Conservation (phyloP, 805 yeast species). For the Spathaspora passalidarum region DNA sequence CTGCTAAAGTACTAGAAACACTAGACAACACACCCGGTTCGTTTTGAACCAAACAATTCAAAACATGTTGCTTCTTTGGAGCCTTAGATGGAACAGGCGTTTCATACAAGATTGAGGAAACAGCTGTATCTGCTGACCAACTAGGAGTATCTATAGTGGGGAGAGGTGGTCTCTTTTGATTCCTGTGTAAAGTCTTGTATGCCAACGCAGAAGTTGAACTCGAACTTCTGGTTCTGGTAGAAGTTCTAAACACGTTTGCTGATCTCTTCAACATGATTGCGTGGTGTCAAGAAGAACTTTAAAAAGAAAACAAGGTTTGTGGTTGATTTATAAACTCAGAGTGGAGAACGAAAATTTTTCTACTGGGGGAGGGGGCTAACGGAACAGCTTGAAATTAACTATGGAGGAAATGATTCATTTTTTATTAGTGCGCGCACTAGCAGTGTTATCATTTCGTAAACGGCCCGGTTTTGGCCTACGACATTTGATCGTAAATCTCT, state of each 20-base stretch:
- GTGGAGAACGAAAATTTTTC: background rate
- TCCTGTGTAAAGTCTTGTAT: constrained; percentile 86
- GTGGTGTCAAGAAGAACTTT: background rate
- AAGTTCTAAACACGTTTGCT: constrained; percentile 5
- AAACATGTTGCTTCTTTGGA: constrained; percentile 79
- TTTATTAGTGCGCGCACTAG: background rate
- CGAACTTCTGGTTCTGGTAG: constrained; percentile 26
- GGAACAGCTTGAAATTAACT: background rate
- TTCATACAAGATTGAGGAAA: constrained; percentile 90
- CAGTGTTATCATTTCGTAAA: background rate
- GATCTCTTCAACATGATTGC: constrained; percentile 6
- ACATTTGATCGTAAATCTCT: background rate
- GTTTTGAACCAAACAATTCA: constrained; percentile 95
- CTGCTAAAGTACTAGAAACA: constrained; percentile 93
- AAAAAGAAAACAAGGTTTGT: background rate
- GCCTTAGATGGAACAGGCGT: constrained; percentile 65
- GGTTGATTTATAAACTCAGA: background rate
- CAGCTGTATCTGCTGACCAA: constrained; percentile 97
- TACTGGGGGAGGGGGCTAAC: background rate
- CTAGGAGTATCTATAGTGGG: constrained; percentile 92
- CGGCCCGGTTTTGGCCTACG: background rate
- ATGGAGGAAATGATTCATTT: background rate
- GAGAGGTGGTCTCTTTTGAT: constrained; percentile 81
- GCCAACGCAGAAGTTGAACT: constrained; percentile 93
- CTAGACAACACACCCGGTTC: constrained; percentile 97